These are phyloP conservation scores for Verticillium tricorpus DNA, from an alignment of 2,329 filamentous ascomycete genomes.

Conservation along the genomic window DNA sequence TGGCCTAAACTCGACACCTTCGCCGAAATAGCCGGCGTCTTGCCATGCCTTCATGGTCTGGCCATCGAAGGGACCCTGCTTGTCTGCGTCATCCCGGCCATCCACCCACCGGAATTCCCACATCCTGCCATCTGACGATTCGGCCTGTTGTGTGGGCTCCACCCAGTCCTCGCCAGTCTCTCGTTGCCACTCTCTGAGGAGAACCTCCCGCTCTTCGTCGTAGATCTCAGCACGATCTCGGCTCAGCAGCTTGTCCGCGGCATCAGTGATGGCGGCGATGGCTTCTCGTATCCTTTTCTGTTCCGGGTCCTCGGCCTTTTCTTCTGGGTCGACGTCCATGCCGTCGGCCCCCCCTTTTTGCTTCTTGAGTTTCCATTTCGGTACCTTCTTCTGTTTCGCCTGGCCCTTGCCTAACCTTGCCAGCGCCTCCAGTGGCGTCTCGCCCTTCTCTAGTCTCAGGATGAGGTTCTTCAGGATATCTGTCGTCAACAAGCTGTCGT, in stretches of 20 bases:
- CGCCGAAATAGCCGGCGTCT: conserved; percentile 86
- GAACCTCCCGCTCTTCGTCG: conserved; percentile 76
- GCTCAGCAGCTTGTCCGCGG: conserved; percentile 80
- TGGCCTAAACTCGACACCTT: conserved; percentile 75
- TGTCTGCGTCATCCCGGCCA: conserved; percentile 70
- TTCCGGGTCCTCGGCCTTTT: conserved; percentile 57
- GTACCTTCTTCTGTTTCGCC: conserved; percentile 50
- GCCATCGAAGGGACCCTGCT: conserved; percentile 84
- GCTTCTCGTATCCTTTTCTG: conserved; percentile 66
- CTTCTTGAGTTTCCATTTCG: conserved; percentile 69
- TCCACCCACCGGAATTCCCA: conserved; percentile 97
- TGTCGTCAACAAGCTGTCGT: conserved; percentile 69
- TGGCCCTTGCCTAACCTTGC: conserved; percentile 70
- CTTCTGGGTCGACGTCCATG: conserved; percentile 67
- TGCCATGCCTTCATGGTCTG: conserved; percentile 87
- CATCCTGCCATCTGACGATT: conserved; percentile 31
- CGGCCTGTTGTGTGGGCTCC: conserved; percentile 34
- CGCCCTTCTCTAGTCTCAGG: conserved; percentile 66
- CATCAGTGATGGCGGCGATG: conserved; percentile 81
- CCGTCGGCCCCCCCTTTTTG: conserved; percentile 46
- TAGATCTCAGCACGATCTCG: conserved; percentile 88
- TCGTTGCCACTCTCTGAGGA: conserved; percentile 76
- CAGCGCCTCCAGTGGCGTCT: conserved; percentile 85
- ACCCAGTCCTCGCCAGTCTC: conserved; percentile 87
- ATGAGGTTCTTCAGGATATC: conserved; percentile 75